These are phyloP conservation scores for Lizanozyma gosingica DNA, from an alignment of 1,139 yeast species.

Conservation along the genomic window DNA sequence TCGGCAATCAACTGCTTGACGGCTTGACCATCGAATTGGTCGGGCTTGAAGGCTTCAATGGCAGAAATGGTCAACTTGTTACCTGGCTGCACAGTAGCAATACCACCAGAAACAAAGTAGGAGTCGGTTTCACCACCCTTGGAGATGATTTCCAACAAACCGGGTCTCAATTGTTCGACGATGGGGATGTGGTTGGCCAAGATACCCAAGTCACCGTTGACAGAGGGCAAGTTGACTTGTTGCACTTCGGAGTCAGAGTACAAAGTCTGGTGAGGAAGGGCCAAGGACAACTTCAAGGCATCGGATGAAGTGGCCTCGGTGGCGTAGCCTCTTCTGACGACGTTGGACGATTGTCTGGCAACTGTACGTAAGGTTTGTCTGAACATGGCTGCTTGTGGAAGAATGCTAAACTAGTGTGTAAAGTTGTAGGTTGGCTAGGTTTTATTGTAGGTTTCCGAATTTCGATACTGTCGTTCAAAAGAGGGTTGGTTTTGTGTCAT, in stretches of 20 bases:
- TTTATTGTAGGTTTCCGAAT: background rate
- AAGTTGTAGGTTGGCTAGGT: background rate
- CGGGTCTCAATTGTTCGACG: constrained; percentile 95
- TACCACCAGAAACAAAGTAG: constrained; percentile 84
- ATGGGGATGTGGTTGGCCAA: constrained; percentile 97
- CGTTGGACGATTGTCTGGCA: constrained; percentile 53
- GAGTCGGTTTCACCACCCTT: constrained; percentile 66
- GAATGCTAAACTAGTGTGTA: too few species aligned
- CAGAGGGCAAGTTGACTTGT: constrained; percentile 95
- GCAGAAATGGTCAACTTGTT: constrained; percentile 87
- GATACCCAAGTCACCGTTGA: constrained; percentile 95
- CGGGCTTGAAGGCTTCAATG: constrained; percentile 91
- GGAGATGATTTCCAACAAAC: constrained; percentile 86
- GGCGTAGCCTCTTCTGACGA: constrained; percentile 78
- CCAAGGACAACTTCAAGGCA: constrained; percentile 79
- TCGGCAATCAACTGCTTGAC: constrained; percentile 79
- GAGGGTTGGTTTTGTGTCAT: background rate
- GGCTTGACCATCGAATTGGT: constrained; percentile 75
- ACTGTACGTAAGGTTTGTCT: constrained; percentile 62
- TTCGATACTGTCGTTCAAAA: background rate
- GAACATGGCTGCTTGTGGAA: constrained; percentile 41
- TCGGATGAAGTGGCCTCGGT: constrained; percentile 73
- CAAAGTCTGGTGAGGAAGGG: constrained; percentile 77
- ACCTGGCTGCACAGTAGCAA: constrained; percentile 95
- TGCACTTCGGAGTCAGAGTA: constrained; percentile 45